Evolutionary conservation across 2,329 filamentous ascomycete species (phyloP).

Genomic region (Aciculosporium take): DNA sequence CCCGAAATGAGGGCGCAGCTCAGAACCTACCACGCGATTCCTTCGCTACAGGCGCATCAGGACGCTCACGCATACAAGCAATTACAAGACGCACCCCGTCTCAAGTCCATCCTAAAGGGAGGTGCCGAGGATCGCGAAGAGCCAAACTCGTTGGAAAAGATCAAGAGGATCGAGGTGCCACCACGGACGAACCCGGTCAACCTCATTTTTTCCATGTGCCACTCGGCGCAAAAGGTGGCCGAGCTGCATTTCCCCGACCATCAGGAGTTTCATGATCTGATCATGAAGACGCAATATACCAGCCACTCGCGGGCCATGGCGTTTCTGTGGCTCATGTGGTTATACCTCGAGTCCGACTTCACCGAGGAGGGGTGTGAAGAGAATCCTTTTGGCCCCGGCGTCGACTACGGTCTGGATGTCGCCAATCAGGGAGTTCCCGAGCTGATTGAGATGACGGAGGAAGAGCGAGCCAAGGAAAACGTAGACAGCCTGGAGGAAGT

Average conservation of each 20-base stretch:
- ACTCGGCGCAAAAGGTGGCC: slow-evolving; percentile 79
- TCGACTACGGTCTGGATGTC: slow-evolving; percentile 49
- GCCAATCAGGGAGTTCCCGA: slow-evolving; percentile 56
- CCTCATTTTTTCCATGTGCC: slow-evolving; percentile 85
- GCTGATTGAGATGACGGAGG: slow-evolving; percentile 49
- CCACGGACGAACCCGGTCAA: slow-evolving; percentile 92
- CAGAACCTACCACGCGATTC: slow-evolving; percentile 94
- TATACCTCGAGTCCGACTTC: slow-evolving; percentile 94
- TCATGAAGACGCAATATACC: slow-evolving; percentile 77
- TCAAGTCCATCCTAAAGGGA: slow-evolving; percentile 95
- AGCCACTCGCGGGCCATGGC: slow-evolving; percentile 73
- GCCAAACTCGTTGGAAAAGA: slow-evolving; percentile 68
- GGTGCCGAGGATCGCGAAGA: slow-evolving; percentile 83
- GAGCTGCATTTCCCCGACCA: slow-evolving; percentile 78
- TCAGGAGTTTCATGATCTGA: slow-evolving; percentile 87
- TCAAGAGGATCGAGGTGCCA: slow-evolving; percentile 48
- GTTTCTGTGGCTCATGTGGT: slow-evolving; percentile 98
- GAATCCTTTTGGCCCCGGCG: slow-evolving; percentile 74
- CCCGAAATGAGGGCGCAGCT: slow-evolving; percentile 97
- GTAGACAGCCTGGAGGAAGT: slow-evolving; percentile 57
- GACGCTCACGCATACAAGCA: slow-evolving; percentile 96
- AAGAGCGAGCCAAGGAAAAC: slow-evolving; percentile 56
- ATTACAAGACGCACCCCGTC: slow-evolving; percentile 82
- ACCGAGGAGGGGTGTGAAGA: slow-evolving; percentile 72
- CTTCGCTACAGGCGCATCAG: slow-evolving; percentile 85